Conservation (phyloP, 345 rosid genomes). For the Lepidium aucheri region DNA sequence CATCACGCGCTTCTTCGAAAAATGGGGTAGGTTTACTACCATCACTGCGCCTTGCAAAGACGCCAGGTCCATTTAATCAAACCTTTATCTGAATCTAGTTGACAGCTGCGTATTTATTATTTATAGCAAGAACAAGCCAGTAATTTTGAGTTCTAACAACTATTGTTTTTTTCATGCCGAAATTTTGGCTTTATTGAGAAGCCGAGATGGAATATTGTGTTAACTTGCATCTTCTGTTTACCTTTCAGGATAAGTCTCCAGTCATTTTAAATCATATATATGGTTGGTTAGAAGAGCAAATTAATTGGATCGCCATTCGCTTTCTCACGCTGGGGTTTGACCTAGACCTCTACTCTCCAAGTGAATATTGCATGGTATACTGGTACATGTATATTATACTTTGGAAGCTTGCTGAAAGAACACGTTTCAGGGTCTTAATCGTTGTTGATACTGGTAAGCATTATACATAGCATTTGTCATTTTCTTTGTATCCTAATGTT, state of each 20-base stretch:
- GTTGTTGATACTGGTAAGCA: slow-evolving; percentile 35
- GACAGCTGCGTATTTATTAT: background rate
- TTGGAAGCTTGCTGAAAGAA: slow-evolving; percentile 77
- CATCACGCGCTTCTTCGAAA: slow-evolving; percentile 32
- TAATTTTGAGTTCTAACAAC: background rate
- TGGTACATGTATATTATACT: slow-evolving; percentile 75
- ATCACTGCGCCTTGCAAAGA: slow-evolving; percentile 7
- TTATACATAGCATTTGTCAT: background rate
- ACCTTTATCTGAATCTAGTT: background rate
- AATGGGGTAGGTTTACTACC: slow-evolving; percentile 50
- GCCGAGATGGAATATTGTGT: background rate
- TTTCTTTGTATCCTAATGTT: background rate
- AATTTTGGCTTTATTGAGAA: background rate
- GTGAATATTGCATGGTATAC: slow-evolving; percentile 93
- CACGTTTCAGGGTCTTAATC: slow-evolving; percentile 49
- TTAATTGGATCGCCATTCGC: slow-evolving; percentile 86
- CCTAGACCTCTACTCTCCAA: slow-evolving; percentile 79
- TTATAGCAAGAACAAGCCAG: background rate
- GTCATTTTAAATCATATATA: slow-evolving; percentile 56
- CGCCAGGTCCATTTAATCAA: slow-evolving; percentile 9
- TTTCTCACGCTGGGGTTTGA: slow-evolving; percentile 90
- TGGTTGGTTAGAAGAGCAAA: slow-evolving; percentile 88
- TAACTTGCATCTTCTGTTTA: slow-evolving; percentile 11
- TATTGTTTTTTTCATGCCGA: background rate
- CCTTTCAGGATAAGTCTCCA: slow-evolving; percentile 48